Conservation (phyloP, 2,329 filamentous ascomycete species). For the Penicillium sp. region DNA sequence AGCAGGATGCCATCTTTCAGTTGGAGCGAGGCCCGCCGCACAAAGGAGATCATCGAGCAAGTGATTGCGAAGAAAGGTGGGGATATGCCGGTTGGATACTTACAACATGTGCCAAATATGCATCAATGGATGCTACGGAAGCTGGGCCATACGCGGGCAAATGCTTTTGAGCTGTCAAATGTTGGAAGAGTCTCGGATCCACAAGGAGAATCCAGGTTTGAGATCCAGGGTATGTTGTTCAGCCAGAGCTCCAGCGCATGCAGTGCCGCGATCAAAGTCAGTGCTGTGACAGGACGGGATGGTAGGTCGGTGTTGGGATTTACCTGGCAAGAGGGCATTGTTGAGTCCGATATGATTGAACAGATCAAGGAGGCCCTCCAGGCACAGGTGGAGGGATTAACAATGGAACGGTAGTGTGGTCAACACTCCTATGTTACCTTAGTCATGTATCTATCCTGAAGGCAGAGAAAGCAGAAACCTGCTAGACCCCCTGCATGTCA, state of each 20-base stretch:
- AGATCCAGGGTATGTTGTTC: conserved; percentile 17
- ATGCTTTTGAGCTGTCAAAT: conserved; percentile 15
- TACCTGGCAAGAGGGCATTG: conserved; percentile 18
- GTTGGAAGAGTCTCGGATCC: background rate
- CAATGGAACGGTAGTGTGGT: too few species aligned
- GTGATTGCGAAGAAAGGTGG: too few species aligned
- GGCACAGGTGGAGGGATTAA: background rate
- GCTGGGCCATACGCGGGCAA: conserved; percentile 6
- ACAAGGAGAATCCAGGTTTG: background rate
- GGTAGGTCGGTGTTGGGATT: conserved; percentile 10
- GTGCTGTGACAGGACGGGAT: conserved; percentile 16
- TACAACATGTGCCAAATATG: conserved; percentile 1
- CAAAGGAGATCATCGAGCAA: too few species aligned
- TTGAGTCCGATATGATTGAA: background rate
- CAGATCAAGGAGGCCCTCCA: background rate
- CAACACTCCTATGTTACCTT: too few species aligned
- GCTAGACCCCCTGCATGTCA: too few species aligned
- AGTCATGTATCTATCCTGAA: too few species aligned
- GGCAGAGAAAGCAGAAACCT: too few species aligned
- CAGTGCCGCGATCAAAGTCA: conserved; percentile 19
- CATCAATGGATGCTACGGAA: conserved; percentile 15
- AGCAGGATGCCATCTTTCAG: too few species aligned
- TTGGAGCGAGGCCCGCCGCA: too few species aligned
- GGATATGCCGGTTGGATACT: background rate
- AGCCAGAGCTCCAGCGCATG: conserved; percentile 22